Conservation (phyloP, 306 rosid genomes). For the Sicyos edulis region DNA sequence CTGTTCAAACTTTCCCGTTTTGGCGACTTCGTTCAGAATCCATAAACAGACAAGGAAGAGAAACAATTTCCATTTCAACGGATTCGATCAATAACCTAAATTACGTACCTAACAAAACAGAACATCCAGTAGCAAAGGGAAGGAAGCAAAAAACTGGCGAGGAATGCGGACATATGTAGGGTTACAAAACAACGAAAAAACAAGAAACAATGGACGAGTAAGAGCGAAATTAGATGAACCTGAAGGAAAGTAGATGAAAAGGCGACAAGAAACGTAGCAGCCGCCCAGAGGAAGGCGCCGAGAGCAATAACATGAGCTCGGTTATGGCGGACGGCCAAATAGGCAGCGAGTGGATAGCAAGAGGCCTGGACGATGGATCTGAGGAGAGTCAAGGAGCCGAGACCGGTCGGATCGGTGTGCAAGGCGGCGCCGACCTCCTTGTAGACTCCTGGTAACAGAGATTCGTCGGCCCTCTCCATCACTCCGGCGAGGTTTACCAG, state of each 20-base stretch:
- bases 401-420: conserved; percentile 84
- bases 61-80: not conserved
- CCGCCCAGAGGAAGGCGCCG: conserved; percentile 88
- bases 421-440: conserved; percentile 83
- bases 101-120: not conserved
- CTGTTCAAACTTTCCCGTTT: not conserved
- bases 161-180: conserved; percentile 1
- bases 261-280: conserved; percentile 86
- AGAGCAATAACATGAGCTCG: conserved; percentile 80
- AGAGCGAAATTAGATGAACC: conserved; percentile 30
- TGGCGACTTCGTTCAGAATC: not conserved
- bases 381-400: too few species aligned
- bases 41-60: not conserved
- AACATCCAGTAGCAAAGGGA: not conserved
- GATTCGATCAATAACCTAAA: not conserved
- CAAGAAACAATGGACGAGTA: not conserved
- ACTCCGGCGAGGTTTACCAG: conserved; percentile 83
- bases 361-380: too few species aligned
- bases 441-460: conserved; percentile 72
- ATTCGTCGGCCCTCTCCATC: conserved; percentile 92
- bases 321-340: too few species aligned
- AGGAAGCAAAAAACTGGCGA: not conserved
- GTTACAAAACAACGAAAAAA: not conserved
- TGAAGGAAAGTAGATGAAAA: conserved; percentile 75
- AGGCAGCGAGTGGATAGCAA: too few species aligned